Evolutionary conservation across 306 rosid species (phyloP).

Genomic region (Vigna hirtella): DNA sequence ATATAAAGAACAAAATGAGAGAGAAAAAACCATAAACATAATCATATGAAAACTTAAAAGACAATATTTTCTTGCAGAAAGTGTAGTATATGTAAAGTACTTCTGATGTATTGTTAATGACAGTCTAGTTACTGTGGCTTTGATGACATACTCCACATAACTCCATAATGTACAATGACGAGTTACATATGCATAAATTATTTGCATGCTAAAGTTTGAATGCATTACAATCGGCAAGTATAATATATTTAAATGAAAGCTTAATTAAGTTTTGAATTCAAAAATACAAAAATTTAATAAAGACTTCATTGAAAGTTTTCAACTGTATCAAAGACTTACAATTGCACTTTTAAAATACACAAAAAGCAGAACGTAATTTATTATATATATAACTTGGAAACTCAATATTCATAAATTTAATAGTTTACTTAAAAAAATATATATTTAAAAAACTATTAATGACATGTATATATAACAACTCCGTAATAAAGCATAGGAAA

Average conservation of each 20-base stretch:
- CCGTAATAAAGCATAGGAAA: too few species aligned
- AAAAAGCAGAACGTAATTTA: too few species aligned
- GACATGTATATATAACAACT: too few species aligned
- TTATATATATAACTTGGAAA: too few species aligned
- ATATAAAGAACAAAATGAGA: neutral
- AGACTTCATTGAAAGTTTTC: too few species aligned
- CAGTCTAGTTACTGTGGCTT: neutral
- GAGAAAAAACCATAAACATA: neutral
- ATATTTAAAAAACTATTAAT: too few species aligned
- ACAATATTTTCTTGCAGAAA: neutral
- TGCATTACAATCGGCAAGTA: neutral
- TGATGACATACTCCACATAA: neutral
- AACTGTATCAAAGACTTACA: too few species aligned
- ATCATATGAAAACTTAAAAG: neutral
- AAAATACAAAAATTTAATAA: too few species aligned
- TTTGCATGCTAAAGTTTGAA: neutral
- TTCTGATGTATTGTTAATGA: neutral
- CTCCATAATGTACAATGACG: neutral
- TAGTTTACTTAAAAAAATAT: too few species aligned
- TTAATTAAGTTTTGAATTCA: too few species aligned
- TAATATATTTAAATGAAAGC: neutral
- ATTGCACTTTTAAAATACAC: neutral
- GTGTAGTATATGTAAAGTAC: neutral
- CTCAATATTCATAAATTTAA: too few species aligned
- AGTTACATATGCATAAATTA: neutral